phyloP scores from a whole-genome alignment of 345 rosid genomes.

The Linum lewisii region DNA sequence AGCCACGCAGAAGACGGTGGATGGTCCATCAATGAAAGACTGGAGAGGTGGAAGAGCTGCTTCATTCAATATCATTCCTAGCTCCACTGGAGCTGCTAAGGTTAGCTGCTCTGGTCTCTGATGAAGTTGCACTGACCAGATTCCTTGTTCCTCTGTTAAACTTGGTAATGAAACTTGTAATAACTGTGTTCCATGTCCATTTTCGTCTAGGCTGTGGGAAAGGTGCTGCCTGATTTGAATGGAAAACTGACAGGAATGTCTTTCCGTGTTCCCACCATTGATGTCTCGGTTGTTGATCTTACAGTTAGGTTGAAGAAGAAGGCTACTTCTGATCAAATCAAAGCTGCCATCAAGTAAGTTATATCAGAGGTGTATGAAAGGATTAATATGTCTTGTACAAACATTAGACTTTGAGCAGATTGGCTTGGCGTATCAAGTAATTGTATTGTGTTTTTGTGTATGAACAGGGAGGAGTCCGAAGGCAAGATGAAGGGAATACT shows the following conservation, averaged over 20 bases:
- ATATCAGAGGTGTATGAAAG: too few relatives aligned
- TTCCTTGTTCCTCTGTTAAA: too few relatives aligned
- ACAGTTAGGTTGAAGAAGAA: conserved; percentile 17
- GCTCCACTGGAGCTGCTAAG: conserved; percentile 30
- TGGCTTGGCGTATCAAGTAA: too few relatives aligned
- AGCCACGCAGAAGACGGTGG: conserved; percentile 30
- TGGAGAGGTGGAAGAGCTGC: conserved; percentile 32
- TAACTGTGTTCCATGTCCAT: background rate
- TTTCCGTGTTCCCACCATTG: conserved; percentile 23
- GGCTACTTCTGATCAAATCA: conserved; percentile 16
- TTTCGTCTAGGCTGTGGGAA: conserved; percentile 23
- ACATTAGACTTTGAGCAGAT: too few relatives aligned
- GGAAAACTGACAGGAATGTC: conserved; percentile 26
- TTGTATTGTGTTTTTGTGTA: too few relatives aligned
- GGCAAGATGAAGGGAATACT: conserved; percentile 23
- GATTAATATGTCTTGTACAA: background rate
- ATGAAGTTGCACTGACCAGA: too few relatives aligned
- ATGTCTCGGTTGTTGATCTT: conserved; percentile 27
- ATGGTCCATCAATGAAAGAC: conserved; percentile 25
- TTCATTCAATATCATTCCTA: conserved; percentile 25
- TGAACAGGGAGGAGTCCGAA: conserved; percentile 20
- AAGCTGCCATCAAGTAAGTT: conserved; percentile 26
- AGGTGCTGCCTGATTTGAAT: conserved; percentile 21
- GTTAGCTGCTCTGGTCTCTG: conserved; percentile 5
- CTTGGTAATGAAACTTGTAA: too few relatives aligned